These are phyloP conservation scores for Iberis pinnata DNA, from an alignment of 345 rosid species.

Conservation along the genomic window DNA sequence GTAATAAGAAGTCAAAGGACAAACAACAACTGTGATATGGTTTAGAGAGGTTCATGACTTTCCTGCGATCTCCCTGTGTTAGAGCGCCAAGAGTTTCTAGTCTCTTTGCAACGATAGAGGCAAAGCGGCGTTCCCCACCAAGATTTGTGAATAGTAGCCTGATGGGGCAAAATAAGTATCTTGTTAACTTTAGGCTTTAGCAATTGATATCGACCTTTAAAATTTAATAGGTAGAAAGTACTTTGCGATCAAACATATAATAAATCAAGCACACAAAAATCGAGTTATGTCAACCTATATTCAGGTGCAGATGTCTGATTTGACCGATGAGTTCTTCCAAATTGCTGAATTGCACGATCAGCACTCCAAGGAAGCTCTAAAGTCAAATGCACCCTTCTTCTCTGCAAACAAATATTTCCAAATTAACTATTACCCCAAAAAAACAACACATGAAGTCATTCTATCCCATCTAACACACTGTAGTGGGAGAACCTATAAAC, in stretches of 20 bases:
- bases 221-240: slow-evolving; percentile 6
- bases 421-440: slow-evolving; percentile 7
- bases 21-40: slow-evolving; percentile 17
- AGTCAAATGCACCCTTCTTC: slow-evolving; percentile 91
- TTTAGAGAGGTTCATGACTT: slow-evolving; percentile 24
- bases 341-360: slow-evolving; percentile 98
- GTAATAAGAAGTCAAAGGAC: slow-evolving; percentile 6
- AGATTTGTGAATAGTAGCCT: slow-evolving; percentile 88
- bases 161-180: slow-evolving; percentile 24
- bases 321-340: slow-evolving; percentile 97
- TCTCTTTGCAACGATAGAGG: slow-evolving; percentile 97
- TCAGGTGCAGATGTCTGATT: slow-evolving; percentile 99
- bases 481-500: slow-evolving; percentile 12
- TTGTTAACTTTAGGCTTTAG: slow-evolving; percentile 20
- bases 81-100: slow-evolving; percentile 94
- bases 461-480: too few relatives aligned
- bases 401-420: slow-evolving; percentile 41
- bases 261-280: slow-evolving; percentile 17
- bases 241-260: neutral
- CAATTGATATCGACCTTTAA: slow-evolving; percentile 3
- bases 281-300: slow-evolving; percentile 57
- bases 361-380: slow-evolving; percentile 99
- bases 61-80: slow-evolving; percentile 99
- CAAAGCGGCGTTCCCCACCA: slow-evolving; percentile 99
- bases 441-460: neutral